Conservation (phyloP, 2,329 filamentous ascomycete species). For the Pseudogymnoascus sp. region DNA sequence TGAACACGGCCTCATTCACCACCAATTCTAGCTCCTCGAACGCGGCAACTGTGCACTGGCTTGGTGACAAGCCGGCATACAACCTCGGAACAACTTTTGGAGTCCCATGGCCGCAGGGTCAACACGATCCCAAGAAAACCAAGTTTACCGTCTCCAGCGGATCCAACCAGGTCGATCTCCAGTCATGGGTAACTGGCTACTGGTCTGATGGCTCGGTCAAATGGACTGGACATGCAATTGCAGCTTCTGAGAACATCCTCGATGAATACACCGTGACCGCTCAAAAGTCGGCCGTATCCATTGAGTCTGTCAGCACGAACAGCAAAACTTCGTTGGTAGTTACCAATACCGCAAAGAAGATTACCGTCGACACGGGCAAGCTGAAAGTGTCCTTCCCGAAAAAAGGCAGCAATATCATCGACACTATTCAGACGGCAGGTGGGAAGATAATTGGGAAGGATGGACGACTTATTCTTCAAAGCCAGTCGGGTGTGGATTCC, state of each 20-base stretch:
- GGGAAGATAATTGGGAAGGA: slow-evolving; percentile 20
- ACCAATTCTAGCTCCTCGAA: not conserved
- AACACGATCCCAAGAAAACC: slow-evolving; percentile 15
- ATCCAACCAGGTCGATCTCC: slow-evolving; percentile 26
- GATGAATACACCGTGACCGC: slow-evolving; percentile 37
- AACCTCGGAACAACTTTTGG: slow-evolving; percentile 21
- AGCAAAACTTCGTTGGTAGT: not conserved
- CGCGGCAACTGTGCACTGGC: slow-evolving; percentile 17
- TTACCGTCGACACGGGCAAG: slow-evolving; percentile 18
- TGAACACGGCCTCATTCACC: not conserved
- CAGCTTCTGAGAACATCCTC: slow-evolving; percentile 29
- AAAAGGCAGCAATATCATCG: slow-evolving; percentile 15
- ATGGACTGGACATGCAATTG: slow-evolving; percentile 50
- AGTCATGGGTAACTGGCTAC: slow-evolving; percentile 50
- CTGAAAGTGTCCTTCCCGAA: slow-evolving; percentile 18
- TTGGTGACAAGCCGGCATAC: slow-evolving; percentile 16
- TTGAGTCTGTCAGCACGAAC: not conserved
- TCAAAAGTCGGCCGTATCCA: slow-evolving; percentile 9
- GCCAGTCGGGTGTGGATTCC: slow-evolving; percentile 39
- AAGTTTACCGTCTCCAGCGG: slow-evolving; percentile 15
- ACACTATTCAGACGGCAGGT: slow-evolving; percentile 16
- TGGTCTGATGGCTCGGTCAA: slow-evolving; percentile 54
- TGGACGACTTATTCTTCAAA: slow-evolving; percentile 44
- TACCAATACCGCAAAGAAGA: not conserved
- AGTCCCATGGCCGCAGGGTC: slow-evolving; percentile 19